A percentile compares a stretch with the other conserved stretches of the same genome.
Conservation (phyloP, 306 rosid genomes). For the Quillaja saponaria region DNA sequence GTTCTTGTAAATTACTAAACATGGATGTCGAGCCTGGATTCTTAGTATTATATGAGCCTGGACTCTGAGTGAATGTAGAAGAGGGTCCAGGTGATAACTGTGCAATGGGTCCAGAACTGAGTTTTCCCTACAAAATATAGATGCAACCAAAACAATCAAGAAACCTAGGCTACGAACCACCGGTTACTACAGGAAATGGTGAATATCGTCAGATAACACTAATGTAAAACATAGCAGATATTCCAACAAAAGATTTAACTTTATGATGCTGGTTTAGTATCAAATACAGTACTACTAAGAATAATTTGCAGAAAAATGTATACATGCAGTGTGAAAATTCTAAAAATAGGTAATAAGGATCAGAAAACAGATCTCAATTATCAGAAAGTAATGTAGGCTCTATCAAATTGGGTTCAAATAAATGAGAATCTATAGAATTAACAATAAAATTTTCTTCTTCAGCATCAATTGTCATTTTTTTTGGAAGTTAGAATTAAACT, state of each 20-base stretch:
- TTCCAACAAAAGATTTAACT: not conserved
- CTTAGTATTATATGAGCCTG: slow-evolving; percentile 38
- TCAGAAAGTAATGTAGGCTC: slow-evolving; percentile 2
- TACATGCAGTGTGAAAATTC: not conserved
- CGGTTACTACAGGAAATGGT: slow-evolving; percentile 25
- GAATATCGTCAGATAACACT: slow-evolving; percentile 9
- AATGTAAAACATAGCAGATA: slow-evolving; percentile 8
- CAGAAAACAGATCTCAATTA: not conserved
- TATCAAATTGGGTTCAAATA: slow-evolving; percentile 3
- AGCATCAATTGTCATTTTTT: not conserved
- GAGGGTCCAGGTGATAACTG: slow-evolving; percentile 54
- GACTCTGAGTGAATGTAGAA: slow-evolving; percentile 49
- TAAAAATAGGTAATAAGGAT: no score
- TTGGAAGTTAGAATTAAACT: slow-evolving; percentile 1
- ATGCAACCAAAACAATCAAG: slow-evolving; percentile 21
- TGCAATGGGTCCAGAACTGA: slow-evolving; percentile 44
- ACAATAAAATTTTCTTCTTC: not conserved
- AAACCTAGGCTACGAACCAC: slow-evolving; percentile 5
- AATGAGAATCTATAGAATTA: slow-evolving; percentile 18
- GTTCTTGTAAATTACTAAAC: slow-evolving; percentile 50
- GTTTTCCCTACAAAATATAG: slow-evolving; percentile 60
- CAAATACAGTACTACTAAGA: not conserved
- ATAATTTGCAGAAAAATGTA: not conserved
- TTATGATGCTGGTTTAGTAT: not conserved
- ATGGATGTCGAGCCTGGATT: slow-evolving; percentile 47